Conservation (phyloP, 83 land plant species). For the Picea engelmannii region DNA sequence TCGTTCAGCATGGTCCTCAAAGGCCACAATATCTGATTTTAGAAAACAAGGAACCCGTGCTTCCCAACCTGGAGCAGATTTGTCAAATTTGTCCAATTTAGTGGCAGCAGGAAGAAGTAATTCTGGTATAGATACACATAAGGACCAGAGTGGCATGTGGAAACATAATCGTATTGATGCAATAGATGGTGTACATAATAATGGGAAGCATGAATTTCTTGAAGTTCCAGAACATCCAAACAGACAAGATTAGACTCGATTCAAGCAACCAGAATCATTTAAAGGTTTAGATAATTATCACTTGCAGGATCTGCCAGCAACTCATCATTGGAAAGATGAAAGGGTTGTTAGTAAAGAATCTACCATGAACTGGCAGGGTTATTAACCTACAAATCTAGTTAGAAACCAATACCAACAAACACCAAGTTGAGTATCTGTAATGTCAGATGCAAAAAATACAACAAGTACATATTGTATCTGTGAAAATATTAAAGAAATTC, state of each 20-base stretch:
- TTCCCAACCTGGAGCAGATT: slow-evolving; percentile 31
- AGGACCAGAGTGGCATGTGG: slow-evolving; percentile 29
- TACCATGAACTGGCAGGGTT: too few relatives aligned
- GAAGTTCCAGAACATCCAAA: slow-evolving; percentile 18
- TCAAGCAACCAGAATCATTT: slow-evolving; percentile 11
- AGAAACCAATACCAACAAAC: too few relatives aligned
- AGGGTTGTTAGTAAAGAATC: slow-evolving; percentile 9
- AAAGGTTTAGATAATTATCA: slow-evolving; percentile 18
- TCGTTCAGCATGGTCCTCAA: slow-evolving; percentile 18
- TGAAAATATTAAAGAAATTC: too few relatives aligned
- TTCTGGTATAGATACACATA: slow-evolving; percentile 36
- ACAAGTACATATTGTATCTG: too few relatives aligned
- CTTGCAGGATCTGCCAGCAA: slow-evolving; percentile 7
- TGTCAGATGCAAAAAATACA: too few relatives aligned
- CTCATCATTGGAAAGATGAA: slow-evolving; percentile 11
- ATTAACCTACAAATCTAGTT: too few relatives aligned
- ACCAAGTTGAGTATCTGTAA: too few relatives aligned
- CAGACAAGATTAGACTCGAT: slow-evolving; percentile 9
- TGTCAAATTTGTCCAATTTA: slow-evolving; percentile 45
- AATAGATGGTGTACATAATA: slow-evolving; percentile 14
- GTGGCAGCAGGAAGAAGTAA: slow-evolving; percentile 58
- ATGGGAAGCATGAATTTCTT: slow-evolving; percentile 10
- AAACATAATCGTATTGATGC: slow-evolving; percentile 3
- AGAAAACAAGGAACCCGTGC: slow-evolving; percentile 12
- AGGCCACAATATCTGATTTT: slow-evolving; percentile 22